Percentiles rank a stretch among this genome's conserved stretches.
phyloP scores from a whole-genome alignment of 495 filamentous ascomycete genomes.

The Aspergillus ostianus region DNA sequence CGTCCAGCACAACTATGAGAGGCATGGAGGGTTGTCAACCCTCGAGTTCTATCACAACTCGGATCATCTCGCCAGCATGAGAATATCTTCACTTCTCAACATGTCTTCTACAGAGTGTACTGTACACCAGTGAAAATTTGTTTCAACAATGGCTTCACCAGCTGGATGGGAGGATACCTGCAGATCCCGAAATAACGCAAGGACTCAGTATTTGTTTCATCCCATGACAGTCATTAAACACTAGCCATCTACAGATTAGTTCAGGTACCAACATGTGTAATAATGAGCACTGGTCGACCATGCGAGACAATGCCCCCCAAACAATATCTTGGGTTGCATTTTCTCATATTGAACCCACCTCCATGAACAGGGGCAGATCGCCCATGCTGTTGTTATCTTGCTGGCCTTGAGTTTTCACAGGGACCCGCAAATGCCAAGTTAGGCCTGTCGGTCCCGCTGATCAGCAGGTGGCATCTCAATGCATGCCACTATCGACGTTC shows the following conservation, averaged over 20 bases:
- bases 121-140: too few species aligned
- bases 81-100: too few species aligned
- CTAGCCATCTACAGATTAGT: background rate
- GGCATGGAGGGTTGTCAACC: too few species aligned
- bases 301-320: background rate
- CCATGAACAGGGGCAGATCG: background rate
- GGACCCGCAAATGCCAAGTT: slow-evolving; percentile 3
- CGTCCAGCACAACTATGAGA: too few species aligned
- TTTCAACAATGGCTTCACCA: too few species aligned
- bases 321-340: background rate
- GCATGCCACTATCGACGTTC: background rate
- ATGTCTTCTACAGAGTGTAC: too few species aligned
- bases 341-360: background rate
- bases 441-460: slow-evolving; percentile 5
- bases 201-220: background rate
- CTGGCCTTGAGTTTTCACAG: background rate
- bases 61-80: too few species aligned
- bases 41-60: too few species aligned
- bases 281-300: background rate
- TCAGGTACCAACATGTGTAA: background rate
- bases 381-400: too few species aligned
- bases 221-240: background rate
- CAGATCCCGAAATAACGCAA: background rate
- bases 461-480: slow-evolving; percentile 6
- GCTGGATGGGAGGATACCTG: background rate